Evolutionary conservation across 2,329 filamentous ascomycete genomes (phyloP).

Genomic region (Scytalidium sp.): DNA sequence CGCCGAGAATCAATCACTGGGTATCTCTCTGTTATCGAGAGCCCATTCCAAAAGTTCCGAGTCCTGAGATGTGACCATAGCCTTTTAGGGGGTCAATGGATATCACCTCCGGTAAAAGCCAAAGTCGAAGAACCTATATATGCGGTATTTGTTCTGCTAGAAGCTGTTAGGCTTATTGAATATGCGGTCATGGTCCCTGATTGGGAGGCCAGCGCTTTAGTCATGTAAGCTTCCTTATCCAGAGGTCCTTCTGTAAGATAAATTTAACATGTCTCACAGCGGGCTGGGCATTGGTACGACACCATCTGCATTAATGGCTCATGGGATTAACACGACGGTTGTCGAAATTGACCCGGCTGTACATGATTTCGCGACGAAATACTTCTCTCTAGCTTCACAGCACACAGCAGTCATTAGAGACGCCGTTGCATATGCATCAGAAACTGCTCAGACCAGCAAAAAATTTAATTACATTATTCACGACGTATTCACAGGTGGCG

Average conservation of each 20-base stretch:
- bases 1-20: constrained; percentile 85
- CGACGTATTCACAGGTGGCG: constrained; percentile 96
- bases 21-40: constrained; percentile 89
- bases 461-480: constrained; percentile 92
- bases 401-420: constrained; percentile 81
- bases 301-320: constrained; percentile 78
- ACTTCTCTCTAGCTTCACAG: constrained; percentile 76
- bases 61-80: constrained; percentile 93
- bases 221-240: constrained; percentile 62
- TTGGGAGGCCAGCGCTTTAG: constrained; percentile 71
- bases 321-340: constrained; percentile 89
- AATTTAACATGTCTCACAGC: constrained; percentile 38
- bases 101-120: constrained; percentile 53
- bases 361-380: constrained; percentile 75
- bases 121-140: constrained; percentile 90
- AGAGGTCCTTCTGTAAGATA: constrained; percentile 1
- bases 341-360: constrained; percentile 94
- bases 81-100: constrained; percentile 89
- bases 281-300: constrained; percentile 92
- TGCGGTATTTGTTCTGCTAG: constrained; percentile 92
- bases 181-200: constrained; percentile 52
- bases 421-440: constrained; percentile 66
- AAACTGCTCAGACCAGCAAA: constrained; percentile 33
- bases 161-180: constrained; percentile 81
- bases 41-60: constrained; percentile 65